A percentile compares a stretch with the other conserved stretches of the same genome.
Evolutionary conservation across 2,329 filamentous ascomycete species (phyloP).

Genomic region (Fusarium ramigenum): DNA sequence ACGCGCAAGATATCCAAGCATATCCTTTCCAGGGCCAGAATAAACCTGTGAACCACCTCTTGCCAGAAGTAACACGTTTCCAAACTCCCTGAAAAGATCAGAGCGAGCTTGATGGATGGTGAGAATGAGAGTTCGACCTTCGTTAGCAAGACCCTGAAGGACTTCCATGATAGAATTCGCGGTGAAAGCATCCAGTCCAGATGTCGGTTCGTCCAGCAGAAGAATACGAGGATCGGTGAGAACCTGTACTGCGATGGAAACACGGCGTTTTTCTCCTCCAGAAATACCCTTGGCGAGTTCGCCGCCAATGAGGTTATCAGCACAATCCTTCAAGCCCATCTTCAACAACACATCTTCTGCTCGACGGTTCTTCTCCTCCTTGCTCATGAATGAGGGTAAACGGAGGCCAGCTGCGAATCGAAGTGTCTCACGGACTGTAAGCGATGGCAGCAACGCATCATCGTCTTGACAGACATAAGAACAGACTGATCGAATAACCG

Average conservation of each 20-base stretch:
- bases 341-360: constrained; percentile 78
- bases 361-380: constrained; percentile 70
- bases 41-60: constrained; percentile 75
- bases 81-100: constrained; percentile 76
- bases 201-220: constrained; percentile 80
- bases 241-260: constrained; percentile 81
- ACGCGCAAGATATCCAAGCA: constrained; percentile 71
- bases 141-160: constrained; percentile 73
- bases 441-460: constrained; percentile 75
- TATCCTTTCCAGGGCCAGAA: constrained; percentile 68
- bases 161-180: constrained; percentile 81
- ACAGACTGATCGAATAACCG: constrained; percentile 75
- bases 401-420: constrained; percentile 76
- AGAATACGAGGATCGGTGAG: constrained; percentile 78
- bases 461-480: constrained; percentile 85
- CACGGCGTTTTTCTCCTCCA: constrained; percentile 80
- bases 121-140: constrained; percentile 78
- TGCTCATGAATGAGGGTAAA: constrained; percentile 75
- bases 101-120: constrained; percentile 82
- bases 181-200: constrained; percentile 80
- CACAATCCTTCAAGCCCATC: constrained; percentile 81
- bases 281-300: constrained; percentile 81
- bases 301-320: constrained; percentile 77
- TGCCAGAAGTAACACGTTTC: constrained; percentile 75
- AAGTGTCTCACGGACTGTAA: constrained; percentile 80